Evolutionary conservation across 257 asterid genomes (phyloP), one percentile per base, ranked within the genome.

Genomic region (Solanum pimpinellifolium): DNA sequence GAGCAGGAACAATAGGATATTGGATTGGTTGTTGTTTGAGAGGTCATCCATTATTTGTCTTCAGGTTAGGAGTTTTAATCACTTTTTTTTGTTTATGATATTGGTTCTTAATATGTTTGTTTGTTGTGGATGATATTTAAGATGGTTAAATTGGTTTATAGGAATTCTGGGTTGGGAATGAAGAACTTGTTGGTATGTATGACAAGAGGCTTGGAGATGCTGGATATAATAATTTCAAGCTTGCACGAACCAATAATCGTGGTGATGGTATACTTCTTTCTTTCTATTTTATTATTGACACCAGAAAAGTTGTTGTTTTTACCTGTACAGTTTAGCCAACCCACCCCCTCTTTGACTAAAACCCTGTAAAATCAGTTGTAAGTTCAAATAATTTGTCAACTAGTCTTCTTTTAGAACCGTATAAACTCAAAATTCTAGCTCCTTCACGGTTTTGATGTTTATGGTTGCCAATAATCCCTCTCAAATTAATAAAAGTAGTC

Each of bases 151-250:
- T 85, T 60, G 41, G 49, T 69, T 18, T 29, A 46, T 7, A 97
- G 98, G 99, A 97, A 91, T 93, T 97, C 86, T 97, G 99, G 99
- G 98, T 97, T 93, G 99, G 98, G 49, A 97, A 97, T 91, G 98
- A 94, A 88, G 99, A 97, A 87, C 91, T 97, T 85, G 99, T 97
- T 83, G 91, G 87, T 88, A 92, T 97, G 56, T 97, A 97, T 80
- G 95, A 96, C 87, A 94, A 93, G 92, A 96, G 99, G 92, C 99
- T 96, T 66, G 97, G 94, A 47, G 98, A 95, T 92, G 99, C 99
- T 72, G 99, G 99, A 59, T 97, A 97, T 89, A 86, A 90, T 87
- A 92, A 81, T 90, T 93, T 94, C 90, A 97, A 96, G 93, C 98
- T 97, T 83, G 99, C 98, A 13, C 91, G 99, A 80, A 97, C 99